Conservation (phyloP, 2,329 filamentous ascomycete species). For the Fusarium tanahbumbuense region DNA sequence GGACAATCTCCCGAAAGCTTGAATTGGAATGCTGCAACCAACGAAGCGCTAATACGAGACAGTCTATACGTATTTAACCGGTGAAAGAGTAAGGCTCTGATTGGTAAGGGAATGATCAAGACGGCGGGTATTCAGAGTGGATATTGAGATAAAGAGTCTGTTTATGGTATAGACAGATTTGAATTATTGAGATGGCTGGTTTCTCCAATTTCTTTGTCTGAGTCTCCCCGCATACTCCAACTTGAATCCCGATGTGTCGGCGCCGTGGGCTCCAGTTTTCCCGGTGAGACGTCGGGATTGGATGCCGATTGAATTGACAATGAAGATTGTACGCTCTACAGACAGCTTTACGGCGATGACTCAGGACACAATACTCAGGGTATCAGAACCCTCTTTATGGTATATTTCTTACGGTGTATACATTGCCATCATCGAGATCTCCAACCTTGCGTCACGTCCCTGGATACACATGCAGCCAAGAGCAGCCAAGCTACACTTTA, state of each 20-base stretch:
- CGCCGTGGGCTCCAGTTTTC: neutral
- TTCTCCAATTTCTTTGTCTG: neutral
- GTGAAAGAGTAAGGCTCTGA: neutral
- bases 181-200: neutral
- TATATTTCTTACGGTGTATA: too few relatives aligned
- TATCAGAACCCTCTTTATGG: too few relatives aligned
- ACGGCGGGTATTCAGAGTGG: neutral
- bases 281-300: neutral
- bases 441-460: neutral
- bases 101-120: neutral
- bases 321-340: too few relatives aligned
- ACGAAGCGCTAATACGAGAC: constrained; percentile 3
- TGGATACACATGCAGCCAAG: neutral
- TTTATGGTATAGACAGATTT: neutral
- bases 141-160: neutral
- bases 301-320: neutral
- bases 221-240: constrained; percentile 8
- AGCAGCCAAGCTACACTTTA: neutral
- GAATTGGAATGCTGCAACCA: constrained; percentile 13
- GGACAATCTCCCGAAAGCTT: constrained; percentile 22
- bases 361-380: too few relatives aligned
- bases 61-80: constrained; percentile 23
- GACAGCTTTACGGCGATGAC: too few relatives aligned
- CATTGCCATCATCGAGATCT: neutral
- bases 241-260: neutral